phyloP scores from a whole-genome alignment of 768 basidiomycete species.

The Lentinula lateritia region DNA sequence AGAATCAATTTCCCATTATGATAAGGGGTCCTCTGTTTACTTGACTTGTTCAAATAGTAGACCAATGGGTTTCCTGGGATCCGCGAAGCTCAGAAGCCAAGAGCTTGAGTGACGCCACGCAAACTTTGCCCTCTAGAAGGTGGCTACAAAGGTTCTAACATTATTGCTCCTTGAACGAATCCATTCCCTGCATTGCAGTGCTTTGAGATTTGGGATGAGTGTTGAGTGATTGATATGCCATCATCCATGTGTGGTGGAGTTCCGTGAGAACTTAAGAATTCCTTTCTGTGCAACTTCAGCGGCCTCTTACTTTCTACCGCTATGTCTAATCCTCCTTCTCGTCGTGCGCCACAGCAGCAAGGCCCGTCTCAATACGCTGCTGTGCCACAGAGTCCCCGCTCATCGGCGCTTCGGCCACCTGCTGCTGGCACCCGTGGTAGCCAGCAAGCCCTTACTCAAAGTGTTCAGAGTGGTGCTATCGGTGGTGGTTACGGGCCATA shows the following conservation, averaged over 20 bases:
- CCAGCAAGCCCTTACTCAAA: conserved; percentile 52
- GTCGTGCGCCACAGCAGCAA: conserved; percentile 39
- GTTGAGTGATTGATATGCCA: background rate
- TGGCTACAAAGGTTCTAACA: background rate
- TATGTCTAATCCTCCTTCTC: conserved; percentile 25
- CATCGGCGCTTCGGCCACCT: conserved; percentile 18
- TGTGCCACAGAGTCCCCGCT: conserved; percentile 42
- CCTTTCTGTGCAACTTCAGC: background rate
- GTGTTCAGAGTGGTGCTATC: conserved; percentile 76
- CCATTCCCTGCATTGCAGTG: background rate
- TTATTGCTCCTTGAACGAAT: background rate
- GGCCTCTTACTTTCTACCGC: conserved; percentile 6
- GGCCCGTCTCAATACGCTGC: conserved; percentile 55
- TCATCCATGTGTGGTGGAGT: background rate
- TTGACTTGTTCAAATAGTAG: too few relatives aligned
- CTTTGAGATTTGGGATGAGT: background rate
- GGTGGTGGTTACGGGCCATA: conserved; percentile 84
- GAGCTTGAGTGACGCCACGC: background rate
- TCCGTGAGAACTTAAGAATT: background rate
- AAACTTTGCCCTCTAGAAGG: background rate
- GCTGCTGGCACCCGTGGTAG: conserved; percentile 19
- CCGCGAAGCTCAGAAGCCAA: background rate
- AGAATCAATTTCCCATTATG: too few relatives aligned
- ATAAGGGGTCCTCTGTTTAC: too few relatives aligned
- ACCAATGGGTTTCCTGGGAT: too few relatives aligned